Evolutionary conservation across 495 filamentous ascomycete species (phyloP).

Genomic region (Aspergillus conjunctus): DNA sequence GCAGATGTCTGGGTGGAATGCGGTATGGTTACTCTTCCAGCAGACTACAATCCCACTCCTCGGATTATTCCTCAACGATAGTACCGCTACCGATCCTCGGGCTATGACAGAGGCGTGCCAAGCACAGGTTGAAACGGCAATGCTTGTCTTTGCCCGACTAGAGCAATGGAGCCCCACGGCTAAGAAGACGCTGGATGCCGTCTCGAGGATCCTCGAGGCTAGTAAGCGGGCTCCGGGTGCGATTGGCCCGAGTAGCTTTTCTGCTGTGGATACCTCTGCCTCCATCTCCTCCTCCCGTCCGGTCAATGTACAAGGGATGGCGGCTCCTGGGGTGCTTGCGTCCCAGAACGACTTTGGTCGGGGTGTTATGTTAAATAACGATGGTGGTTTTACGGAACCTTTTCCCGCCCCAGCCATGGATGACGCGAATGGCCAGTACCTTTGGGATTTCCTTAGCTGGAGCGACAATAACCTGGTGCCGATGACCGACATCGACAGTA

Average conservation of each 20-base stretch:
- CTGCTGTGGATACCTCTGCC: constrained; percentile 22
- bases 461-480: constrained; percentile 44
- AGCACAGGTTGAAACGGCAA: constrained; percentile 66
- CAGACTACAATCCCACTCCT: constrained; percentile 77
- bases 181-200: constrained; percentile 66
- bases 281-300: constrained; percentile 21
- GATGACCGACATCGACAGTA: constrained; percentile 36
- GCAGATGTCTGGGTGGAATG: constrained; percentile 80
- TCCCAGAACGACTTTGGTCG: constrained; percentile 29
- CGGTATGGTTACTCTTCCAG: constrained; percentile 82
- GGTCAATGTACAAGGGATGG: constrained; percentile 13
- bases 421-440: constrained; percentile 40
- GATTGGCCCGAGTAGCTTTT: constrained; percentile 16
- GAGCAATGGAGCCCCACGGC: constrained; percentile 72
- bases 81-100: constrained; percentile 53
- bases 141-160: constrained; percentile 69
- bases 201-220: constrained; percentile 71
- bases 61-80: constrained; percentile 67
- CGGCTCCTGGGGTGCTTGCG: constrained; percentile 9
- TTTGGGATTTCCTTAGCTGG: constrained; percentile 51
- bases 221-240: constrained; percentile 38
- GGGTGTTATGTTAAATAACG: constrained; percentile 25
- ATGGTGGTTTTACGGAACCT: constrained; percentile 32
- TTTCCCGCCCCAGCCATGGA: constrained; percentile 35
- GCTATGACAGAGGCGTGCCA: constrained; percentile 51